Conservation (phyloP, 1,284 basidiomycete genomes). For the Cystobasidiaceae sp. region DNA sequence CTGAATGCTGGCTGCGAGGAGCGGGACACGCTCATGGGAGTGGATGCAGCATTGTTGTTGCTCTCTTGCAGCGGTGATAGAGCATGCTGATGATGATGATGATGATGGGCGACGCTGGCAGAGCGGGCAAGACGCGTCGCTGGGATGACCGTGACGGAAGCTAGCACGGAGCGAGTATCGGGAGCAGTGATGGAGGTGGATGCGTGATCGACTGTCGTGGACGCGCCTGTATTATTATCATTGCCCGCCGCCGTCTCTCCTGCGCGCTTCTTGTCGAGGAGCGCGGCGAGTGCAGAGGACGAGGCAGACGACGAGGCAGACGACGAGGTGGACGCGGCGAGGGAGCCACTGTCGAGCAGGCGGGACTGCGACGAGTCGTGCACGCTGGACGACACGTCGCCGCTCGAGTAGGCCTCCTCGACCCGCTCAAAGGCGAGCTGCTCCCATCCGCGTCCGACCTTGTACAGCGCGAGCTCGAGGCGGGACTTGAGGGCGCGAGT, state of each 20-base stretch:
- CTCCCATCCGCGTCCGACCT: constrained; percentile 37
- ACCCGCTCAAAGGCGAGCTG: constrained; percentile 36
- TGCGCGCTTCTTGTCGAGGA: too few species aligned
- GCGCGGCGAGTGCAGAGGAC: too few species aligned
- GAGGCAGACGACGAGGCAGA: too few species aligned
- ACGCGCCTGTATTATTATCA: background rate
- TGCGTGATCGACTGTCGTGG: background rate
- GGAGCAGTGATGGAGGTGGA: background rate
- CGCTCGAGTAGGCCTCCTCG: constrained; percentile 32
- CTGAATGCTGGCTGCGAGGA: background rate
- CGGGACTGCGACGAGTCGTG: background rate
- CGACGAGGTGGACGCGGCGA: too few species aligned
- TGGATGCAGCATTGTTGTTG: background rate
- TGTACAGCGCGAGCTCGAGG: constrained; percentile 40
- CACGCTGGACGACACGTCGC: background rate
- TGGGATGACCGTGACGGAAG: background rate
- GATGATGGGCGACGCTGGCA: background rate
- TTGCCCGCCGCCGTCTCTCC: background rate
- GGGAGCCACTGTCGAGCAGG: too few species aligned
- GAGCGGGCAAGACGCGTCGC: constrained; percentile 3
- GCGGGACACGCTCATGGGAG: too few species aligned
- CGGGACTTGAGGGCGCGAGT: constrained; percentile 37
- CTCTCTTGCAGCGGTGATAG: background rate
- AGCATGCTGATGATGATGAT: background rate
- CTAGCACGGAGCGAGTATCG: too few species aligned